Evolutionary conservation across 352 stramenopile genomes (phyloP), one percentile per base, ranked within the genome.

Genomic region (Phytophthora hibernalis): DNA sequence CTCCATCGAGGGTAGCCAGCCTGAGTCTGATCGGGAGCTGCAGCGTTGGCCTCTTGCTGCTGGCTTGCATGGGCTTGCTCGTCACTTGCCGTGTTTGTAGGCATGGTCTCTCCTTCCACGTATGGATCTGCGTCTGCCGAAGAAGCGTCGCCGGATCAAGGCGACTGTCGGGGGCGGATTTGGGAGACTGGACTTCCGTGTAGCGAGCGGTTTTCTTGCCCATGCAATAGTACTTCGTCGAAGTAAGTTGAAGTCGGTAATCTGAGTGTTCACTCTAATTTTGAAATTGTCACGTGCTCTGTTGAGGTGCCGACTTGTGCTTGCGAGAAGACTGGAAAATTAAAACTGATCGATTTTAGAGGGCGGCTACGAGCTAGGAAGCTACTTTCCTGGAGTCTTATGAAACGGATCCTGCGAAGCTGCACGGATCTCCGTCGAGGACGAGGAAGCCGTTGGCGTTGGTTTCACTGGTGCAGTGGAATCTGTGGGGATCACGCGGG

Each of bases 241-340:
- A 38, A 11, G 26, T 5, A 31, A 38, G 31, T 38, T 38, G 13
- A 3, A 47, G 50, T 57, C 50, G 50, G 12, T 57, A 30, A 3
- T 38, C 50, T 47, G 33, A 37, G 31, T 57, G 35, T 44, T n/a
- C 33, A 57, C 50, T 57, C 50, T 48, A 57, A 57, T 57, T 57
- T 57, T 33, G 50, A 47, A 57, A 57, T 47, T 57, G 21, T 45
- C 50, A 57, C 20, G 50, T 57, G 50, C 33, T 47, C 30, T 56
- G 18, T 5, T 13, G 8, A 3, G 16, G 13, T 5, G n/a, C n/a
- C 31, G 31, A 16, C 31, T 13, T 38, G 3, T 7, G 9, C 26
- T 31, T 31, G 26, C 6, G 26, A 8, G 9, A 7, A 31, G 9
- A 31, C 5, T 31, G 6, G 26, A 31, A 31, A 31, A 31, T 10